phyloP scores from a whole-genome alignment of 2,329 filamentous ascomycete species.

The Coniochaeta sp. region DNA sequence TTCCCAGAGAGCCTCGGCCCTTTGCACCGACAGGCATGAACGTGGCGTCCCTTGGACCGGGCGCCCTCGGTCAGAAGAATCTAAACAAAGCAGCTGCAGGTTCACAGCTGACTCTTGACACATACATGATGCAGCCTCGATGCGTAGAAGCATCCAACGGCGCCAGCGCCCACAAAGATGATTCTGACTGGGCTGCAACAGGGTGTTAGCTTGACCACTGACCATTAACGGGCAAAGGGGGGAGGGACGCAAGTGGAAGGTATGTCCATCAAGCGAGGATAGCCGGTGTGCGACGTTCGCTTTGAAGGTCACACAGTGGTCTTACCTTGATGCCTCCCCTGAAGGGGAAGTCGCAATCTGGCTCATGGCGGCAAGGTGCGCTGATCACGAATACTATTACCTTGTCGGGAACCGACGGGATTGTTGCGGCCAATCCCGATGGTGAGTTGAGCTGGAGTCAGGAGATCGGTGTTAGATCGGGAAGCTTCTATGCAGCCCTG shows the following conservation, averaged over 20 bases:
- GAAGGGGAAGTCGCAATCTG: neutral
- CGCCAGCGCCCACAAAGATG: constrained; percentile 62
- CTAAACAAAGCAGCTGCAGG: neutral
- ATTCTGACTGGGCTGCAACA: constrained; percentile 40
- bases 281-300: neutral
- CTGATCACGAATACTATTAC: neutral
- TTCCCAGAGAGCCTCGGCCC: neutral
- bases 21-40: neutral
- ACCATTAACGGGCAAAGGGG: neutral
- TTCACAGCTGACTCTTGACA: neutral
- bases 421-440: neutral
- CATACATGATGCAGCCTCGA: constrained; percentile 55
- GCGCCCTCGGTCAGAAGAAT: neutral
- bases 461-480: neutral
- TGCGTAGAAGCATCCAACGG: constrained; percentile 66
- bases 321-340: neutral
- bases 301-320: neutral
- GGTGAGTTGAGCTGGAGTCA: neutral
- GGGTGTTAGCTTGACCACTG: neutral
- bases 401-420: neutral
- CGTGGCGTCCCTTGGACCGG: neutral
- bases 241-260: neutral
- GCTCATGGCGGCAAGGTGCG: neutral
- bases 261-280: neutral
- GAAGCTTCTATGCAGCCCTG: too few relatives aligned